These are phyloP conservation scores for Solanum ossicruentum DNA, from an alignment of 257 asterid genomes.

Conservation along the genomic window DNA sequence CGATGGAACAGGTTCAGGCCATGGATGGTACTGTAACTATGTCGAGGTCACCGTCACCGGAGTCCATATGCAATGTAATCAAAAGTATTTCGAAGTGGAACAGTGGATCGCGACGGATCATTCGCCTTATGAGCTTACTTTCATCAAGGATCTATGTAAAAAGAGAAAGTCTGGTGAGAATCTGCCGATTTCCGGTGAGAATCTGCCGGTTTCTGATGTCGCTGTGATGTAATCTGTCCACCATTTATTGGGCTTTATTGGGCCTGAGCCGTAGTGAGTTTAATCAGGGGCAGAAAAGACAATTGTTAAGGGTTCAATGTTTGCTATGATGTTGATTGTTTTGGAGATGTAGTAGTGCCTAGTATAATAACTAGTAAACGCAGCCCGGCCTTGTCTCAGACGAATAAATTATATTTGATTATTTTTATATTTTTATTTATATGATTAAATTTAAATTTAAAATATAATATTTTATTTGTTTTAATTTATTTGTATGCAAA, in stretches of 20 bases:
- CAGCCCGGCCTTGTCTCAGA: too few species aligned
- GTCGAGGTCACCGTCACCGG: slow-evolving; percentile 53
- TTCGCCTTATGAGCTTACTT: slow-evolving; percentile 46
- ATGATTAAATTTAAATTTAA: too few species aligned
- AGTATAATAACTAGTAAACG: not conserved
- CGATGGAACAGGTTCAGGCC: slow-evolving; percentile 53
- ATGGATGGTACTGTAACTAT: slow-evolving; percentile 63
- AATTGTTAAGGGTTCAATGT: not conserved
- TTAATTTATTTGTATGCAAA: too few species aligned
- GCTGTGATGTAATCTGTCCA: not conserved
- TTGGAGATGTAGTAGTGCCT: not conserved
- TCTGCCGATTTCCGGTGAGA: not conserved
- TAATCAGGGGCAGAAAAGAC: not conserved
- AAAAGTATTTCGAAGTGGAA: slow-evolving; percentile 39
- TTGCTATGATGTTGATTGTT: not conserved
- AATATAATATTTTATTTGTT: too few species aligned
- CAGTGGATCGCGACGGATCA: slow-evolving; percentile 64
- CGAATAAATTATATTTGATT: too few species aligned
- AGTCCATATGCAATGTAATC: slow-evolving; percentile 30
- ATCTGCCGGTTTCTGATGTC: not conserved
- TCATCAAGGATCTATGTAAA: slow-evolving; percentile 23
- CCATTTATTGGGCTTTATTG: not conserved
- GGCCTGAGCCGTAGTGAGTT: not conserved
- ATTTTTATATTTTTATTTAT: too few species aligned
- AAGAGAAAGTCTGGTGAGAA: not conserved